phyloP scores from a whole-genome alignment of 1,139 yeast species.

The Kodamaea alishanica region DNA sequence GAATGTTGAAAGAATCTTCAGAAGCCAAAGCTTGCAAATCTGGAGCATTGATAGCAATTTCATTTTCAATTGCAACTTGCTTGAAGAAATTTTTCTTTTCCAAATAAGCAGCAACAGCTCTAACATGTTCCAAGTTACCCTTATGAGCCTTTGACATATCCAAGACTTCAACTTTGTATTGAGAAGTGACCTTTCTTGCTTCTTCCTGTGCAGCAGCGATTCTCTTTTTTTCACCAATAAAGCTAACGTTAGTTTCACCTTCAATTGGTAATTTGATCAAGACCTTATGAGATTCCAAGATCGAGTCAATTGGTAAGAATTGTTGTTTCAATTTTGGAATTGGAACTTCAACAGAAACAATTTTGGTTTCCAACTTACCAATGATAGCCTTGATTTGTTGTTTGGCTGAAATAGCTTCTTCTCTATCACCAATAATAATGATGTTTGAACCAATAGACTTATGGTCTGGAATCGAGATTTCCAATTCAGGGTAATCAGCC shows the following conservation, averaged over 20 bases:
- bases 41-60: slow-evolving; percentile 58
- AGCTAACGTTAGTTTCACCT: slow-evolving; percentile 49
- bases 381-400: slow-evolving; percentile 46
- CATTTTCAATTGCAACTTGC: slow-evolving; percentile 42
- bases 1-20: slow-evolving; percentile 24
- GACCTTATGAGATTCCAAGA: slow-evolving; percentile 55
- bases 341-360: slow-evolving; percentile 36
- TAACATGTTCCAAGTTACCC: slow-evolving; percentile 72
- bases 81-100: slow-evolving; percentile 47
- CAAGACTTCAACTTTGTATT: slow-evolving; percentile 57
- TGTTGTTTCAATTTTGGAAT: slow-evolving; percentile 44
- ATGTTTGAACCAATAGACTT: slow-evolving; percentile 31
- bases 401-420: slow-evolving; percentile 49
- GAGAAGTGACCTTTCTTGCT: slow-evolving; percentile 49
- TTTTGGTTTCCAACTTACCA: slow-evolving; percentile 40
- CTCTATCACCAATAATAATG: slow-evolving; percentile 62
- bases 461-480: slow-evolving; percentile 33
- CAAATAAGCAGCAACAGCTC: slow-evolving; percentile 67
- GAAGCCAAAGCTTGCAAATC: slow-evolving; percentile 19
- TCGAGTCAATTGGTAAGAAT: slow-evolving; percentile 42
- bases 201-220: slow-evolving; percentile 60
- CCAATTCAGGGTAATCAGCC: slow-evolving; percentile 25
- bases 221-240: slow-evolving; percentile 58
- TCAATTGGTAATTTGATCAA: slow-evolving; percentile 56
- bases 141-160: slow-evolving; percentile 88